Evolutionary conservation across 495 filamentous ascomycete genomes (phyloP).

Genomic region (Talaromyces stipitatus): DNA sequence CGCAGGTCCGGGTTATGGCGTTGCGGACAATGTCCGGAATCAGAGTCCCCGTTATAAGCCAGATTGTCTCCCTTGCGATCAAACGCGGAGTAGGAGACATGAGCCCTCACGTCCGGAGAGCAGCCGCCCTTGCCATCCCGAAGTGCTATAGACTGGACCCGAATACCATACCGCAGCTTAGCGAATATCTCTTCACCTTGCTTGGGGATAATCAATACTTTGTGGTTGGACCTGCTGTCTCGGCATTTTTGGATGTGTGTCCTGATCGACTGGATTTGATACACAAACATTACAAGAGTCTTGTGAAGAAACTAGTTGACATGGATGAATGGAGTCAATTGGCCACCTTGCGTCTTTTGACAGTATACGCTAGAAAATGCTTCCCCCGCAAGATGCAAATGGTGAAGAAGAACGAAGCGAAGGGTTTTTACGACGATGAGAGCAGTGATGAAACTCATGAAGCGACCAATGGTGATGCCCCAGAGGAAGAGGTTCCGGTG

Average conservation of each 20-base stretch:
- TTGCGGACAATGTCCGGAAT: conserved; percentile 94
- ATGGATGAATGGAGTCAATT: conserved; percentile 99
- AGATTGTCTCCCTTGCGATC: conserved; percentile 94
- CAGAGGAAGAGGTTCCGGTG: conserved; percentile 41
- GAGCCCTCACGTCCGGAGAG: conserved; percentile 87
- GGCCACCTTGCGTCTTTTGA: conserved; percentile 71
- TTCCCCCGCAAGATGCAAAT: conserved; percentile 65
- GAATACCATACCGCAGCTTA: conserved; percentile 70
- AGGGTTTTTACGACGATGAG: conserved; percentile 75
- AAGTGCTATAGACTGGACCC: conserved; percentile 96
- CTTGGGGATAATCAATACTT: conserved; percentile 90
- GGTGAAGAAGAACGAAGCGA: conserved; percentile 44
- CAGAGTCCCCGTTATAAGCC: conserved; percentile 92
- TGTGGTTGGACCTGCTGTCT: conserved; percentile 85
- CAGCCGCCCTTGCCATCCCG: conserved; percentile 89
- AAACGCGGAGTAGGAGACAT: conserved; percentile 88
- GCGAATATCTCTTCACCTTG: conserved; percentile 68
- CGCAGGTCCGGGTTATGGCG: conserved; percentile 83
- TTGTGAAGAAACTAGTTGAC: conserved; percentile 87
- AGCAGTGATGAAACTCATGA: conserved; percentile 27
- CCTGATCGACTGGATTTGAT: conserved; percentile 79
- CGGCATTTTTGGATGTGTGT: conserved; percentile 82
- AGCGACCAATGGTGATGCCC: conserved; percentile 29
- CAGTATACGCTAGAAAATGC: conserved; percentile 75
- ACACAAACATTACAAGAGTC: conserved; percentile 76